A percentile compares a stretch with the other conserved stretches of the same genome.
phyloP scores from a whole-genome alignment of 1,284 basidiomycete species.

The Nidula niveotomentosa region DNA sequence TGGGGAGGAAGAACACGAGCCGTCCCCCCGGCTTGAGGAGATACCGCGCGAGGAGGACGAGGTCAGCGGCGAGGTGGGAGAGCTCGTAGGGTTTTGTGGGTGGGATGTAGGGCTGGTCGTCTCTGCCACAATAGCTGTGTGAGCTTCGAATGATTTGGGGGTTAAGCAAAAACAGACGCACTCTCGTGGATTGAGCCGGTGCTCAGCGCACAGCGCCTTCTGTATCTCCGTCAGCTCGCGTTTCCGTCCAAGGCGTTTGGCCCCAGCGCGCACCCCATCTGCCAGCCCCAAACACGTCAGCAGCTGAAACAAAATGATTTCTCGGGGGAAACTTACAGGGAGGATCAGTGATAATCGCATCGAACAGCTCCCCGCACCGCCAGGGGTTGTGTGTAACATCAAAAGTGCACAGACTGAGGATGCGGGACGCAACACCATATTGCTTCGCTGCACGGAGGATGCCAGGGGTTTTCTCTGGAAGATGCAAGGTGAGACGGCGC shows the following conservation, averaged over 20 bases:
- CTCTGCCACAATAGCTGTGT: constrained; percentile 26
- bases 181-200: constrained; percentile 37
- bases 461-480: constrained; percentile 56
- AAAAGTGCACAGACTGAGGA: constrained; percentile 88
- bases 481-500: background rate
- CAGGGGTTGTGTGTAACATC: constrained; percentile 91
- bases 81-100: constrained; percentile 93
- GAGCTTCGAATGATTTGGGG: background rate
- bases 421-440: constrained; percentile 76
- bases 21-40: constrained; percentile 86
- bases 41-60: constrained; percentile 83
- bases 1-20: constrained; percentile 95
- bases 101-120: constrained; percentile 73
- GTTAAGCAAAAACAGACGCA: constrained; percentile 21
- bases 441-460: constrained; percentile 82
- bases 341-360: constrained; percentile 94
- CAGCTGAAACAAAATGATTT: too few species aligned
- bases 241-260: constrained; percentile 88
- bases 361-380: constrained; percentile 87
- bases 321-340: constrained; percentile 61
- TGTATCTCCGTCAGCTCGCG: constrained; percentile 43
- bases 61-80: constrained; percentile 80
- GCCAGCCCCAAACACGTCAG: background rate
- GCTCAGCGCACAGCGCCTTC: constrained; percentile 33
- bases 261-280: constrained; percentile 97